Evolutionary conservation across 2,329 filamentous ascomycete genomes (phyloP), one percentile per base, ranked within the genome.

Genomic region (Penicillium verrucosum): DNA sequence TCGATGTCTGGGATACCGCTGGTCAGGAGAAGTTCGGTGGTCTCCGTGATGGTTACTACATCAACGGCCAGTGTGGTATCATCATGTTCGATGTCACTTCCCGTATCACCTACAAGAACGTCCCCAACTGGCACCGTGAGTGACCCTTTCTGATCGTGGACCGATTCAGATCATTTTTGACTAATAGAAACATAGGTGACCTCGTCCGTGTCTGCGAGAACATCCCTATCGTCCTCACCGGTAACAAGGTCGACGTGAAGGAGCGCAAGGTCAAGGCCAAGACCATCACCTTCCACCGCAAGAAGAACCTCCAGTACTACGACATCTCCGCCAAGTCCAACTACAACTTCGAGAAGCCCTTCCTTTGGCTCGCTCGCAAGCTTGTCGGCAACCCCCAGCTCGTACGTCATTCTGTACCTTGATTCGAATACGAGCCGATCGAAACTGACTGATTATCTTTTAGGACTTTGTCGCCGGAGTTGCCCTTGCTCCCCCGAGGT

Each of bases 261-360:
- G 94, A 99, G 87, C 91, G 94, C 80, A 99, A 99, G 84, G 94
- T 99, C 77, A 99, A 99, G 88, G 94, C 94, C 76, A 99, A 99
- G 90, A 95, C 93, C 77, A 99, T 99, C 81, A 99, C 94, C 68
- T 99, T 99, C 90, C 94, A 99, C 86, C 91, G 94, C 82, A 99
- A 99, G 90, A 99, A 99, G 89, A 99, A 97, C 82, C 88, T 99
- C 51, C 94, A 99, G 82, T 99, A 97, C 87, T 99, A 99, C 85
- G 94, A 97, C 72, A 97, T 97, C 78, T 97, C 92, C 41, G 94
- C 94, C 80, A 99, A 97, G 85, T 97, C 92, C 75, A 97, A 97
- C 86, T 97, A 99, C 84, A 97, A 97, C 88, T 97, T 97, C 80
- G 93, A 97, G 88, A 99, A 97, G 87, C 93, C 93, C 64, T 97